A percentile compares a stretch with the other conserved stretches of the same genome.
Evolutionary conservation across 2,329 filamentous ascomycete species (phyloP).

Genomic region (Chrysosporium keratinophilum): DNA sequence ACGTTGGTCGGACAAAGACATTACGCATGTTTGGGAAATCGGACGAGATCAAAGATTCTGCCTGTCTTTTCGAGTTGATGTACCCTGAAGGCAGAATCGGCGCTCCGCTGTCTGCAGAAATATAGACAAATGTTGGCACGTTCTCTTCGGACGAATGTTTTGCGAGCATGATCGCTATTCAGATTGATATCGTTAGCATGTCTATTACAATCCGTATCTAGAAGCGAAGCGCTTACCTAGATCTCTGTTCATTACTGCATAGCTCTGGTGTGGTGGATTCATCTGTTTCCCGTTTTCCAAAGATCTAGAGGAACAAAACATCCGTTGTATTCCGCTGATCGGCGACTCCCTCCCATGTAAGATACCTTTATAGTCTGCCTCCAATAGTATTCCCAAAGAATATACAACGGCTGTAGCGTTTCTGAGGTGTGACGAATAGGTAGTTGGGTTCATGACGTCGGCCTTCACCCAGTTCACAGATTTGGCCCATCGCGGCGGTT

Average conservation of each 20-base stretch:
- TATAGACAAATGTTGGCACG: constrained; percentile 66
- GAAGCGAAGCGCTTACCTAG: constrained; percentile 37
- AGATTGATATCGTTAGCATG: constrained; percentile 10
- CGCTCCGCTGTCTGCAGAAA: constrained; percentile 78
- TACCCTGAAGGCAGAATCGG: constrained; percentile 77
- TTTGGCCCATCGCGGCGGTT: constrained; percentile 68
- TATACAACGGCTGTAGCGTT: constrained; percentile 80
- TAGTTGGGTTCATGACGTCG: constrained; percentile 72
- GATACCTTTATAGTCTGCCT: constrained; percentile 95
- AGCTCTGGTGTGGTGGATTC: constrained; percentile 70
- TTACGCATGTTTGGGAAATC: constrained; percentile 65
- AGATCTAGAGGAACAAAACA: constrained; percentile 44
- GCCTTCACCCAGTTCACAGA: constrained; percentile 79
- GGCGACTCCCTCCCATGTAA: constrained; percentile 73
- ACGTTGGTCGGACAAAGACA: constrained; percentile 73
- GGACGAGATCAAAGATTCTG: constrained; percentile 63
- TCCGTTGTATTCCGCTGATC: constrained; percentile 64
- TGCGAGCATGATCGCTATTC: constrained; percentile 66
- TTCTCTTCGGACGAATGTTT: constrained; percentile 58
- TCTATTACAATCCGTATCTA: neutral
- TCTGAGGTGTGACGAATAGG: constrained; percentile 66
- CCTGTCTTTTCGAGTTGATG: constrained; percentile 82
- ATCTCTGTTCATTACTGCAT: constrained; percentile 96
- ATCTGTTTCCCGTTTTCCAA: constrained; percentile 52
- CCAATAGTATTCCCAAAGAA: constrained; percentile 88